Conservation (phyloP, 306 rosid species). For the Vigna mungo region DNA sequence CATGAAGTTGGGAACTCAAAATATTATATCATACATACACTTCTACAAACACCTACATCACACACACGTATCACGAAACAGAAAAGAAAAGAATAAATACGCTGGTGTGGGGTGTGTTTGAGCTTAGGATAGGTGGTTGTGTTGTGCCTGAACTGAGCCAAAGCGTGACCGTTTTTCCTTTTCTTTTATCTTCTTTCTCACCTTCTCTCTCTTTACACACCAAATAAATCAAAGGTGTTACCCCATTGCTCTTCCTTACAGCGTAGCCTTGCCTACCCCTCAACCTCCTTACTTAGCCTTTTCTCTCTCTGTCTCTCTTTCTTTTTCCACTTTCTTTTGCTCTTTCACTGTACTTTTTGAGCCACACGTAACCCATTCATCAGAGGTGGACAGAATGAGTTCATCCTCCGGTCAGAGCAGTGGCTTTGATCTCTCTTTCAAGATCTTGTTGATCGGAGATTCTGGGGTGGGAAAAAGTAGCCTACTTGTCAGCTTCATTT, state of each 20-base stretch:
- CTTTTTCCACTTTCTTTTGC: background rate
- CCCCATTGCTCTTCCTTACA: constrained; percentile 38
- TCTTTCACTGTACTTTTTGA: constrained; percentile 41
- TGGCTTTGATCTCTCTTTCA: constrained; percentile 88
- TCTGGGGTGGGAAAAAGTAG: constrained; percentile 98
- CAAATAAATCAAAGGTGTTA: constrained; percentile 35
- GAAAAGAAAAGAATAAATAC: constrained; percentile 57
- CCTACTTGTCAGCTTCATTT: constrained; percentile 87
- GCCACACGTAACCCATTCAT: constrained; percentile 21
- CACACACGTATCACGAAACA: background rate
- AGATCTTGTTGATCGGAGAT: constrained; percentile 96
- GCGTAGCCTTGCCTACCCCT: background rate
- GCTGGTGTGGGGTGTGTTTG: constrained; percentile 44
- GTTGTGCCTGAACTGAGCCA: constrained; percentile 38
- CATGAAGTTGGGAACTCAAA: constrained; percentile 32
- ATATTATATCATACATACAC: background rate
- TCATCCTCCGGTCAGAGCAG: constrained; percentile 81
- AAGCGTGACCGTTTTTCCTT: constrained; percentile 56
- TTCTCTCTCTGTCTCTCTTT: background rate
- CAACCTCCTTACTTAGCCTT: background rate
- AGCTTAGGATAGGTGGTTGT: constrained; percentile 30
- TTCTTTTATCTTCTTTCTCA: constrained; percentile 37
- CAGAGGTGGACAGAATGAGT: constrained; percentile 56
- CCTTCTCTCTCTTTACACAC: constrained; percentile 1
- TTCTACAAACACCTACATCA: background rate